Percentiles rank a stretch among this genome's conserved stretches.
Conservation (phyloP, 148 eudicot genomes). For the Agrostemma githago region DNA sequence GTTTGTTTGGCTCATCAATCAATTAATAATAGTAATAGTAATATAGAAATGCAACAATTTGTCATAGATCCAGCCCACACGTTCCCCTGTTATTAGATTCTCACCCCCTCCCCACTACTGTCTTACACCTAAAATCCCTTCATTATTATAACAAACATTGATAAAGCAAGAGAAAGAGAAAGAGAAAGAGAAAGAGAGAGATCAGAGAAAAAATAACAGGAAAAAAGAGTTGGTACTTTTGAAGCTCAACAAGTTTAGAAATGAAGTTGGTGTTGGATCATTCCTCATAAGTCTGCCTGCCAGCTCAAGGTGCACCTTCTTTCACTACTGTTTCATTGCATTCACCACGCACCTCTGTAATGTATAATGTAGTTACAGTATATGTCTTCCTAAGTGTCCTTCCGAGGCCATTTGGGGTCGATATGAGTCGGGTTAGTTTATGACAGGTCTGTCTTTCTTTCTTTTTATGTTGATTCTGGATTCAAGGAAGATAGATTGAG, state of each 20-base stretch:
- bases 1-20: neutral
- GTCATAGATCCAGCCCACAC: conserved; percentile 44
- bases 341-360: neutral
- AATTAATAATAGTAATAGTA: neutral
- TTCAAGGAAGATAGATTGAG: no score
- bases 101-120: conserved; percentile 27
- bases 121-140: conserved; percentile 12
- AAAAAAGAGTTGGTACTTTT: neutral
- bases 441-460: neutral
- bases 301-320: conserved; percentile 1
- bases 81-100: conserved; percentile 42
- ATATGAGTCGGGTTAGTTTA: neutral
- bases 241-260: neutral
- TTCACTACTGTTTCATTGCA: conserved; percentile 20
- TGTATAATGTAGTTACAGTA: no score
- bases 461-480: neutral
- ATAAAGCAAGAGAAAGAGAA: neutral
- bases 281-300: neutral
- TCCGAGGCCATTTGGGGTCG: neutral
- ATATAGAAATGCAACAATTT: neutral
- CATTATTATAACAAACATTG: no score
- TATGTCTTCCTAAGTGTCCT: no score
- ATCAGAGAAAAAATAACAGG: conserved; percentile 8
- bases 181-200: no score
- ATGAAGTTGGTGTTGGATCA: conserved; percentile 4